Percentiles rank a stretch among this genome's conserved stretches.
phyloP scores from a whole-genome alignment of 2,329 filamentous ascomycete species.

The Fusarium nematophilum region DNA sequence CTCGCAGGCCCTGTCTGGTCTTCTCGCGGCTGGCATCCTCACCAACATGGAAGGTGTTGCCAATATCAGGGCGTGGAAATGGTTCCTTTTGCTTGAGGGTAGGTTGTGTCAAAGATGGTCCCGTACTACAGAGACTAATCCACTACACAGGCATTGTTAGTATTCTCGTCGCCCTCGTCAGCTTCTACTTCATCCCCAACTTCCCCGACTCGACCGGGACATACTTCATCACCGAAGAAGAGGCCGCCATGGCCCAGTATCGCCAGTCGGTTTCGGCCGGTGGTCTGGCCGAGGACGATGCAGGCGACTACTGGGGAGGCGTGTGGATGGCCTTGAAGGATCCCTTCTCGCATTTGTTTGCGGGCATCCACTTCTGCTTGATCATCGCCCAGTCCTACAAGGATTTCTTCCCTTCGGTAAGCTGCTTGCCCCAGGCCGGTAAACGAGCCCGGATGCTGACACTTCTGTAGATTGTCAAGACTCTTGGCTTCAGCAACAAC shows the following conservation, averaged over 20 bases:
- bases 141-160: slow-evolving; percentile 40
- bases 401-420: slow-evolving; percentile 56
- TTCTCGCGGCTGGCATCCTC: slow-evolving; percentile 57
- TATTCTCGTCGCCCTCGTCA: slow-evolving; percentile 46
- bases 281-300: slow-evolving; percentile 50
- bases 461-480: slow-evolving; percentile 40
- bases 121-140: rapidly evolving
- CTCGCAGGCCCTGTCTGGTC: slow-evolving; percentile 56
- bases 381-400: slow-evolving; percentile 57
- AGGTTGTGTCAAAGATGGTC: neutral
- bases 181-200: slow-evolving; percentile 53
- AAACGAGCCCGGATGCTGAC: neutral
- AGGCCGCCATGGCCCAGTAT: slow-evolving; percentile 52
- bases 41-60: slow-evolving; percentile 55
- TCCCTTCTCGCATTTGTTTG: slow-evolving; percentile 53
- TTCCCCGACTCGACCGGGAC: slow-evolving; percentile 48
- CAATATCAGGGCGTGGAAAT: slow-evolving; percentile 53
- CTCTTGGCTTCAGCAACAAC: slow-evolving; percentile 42
- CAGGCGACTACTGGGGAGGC: slow-evolving; percentile 53
- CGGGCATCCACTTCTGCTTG: slow-evolving; percentile 54
- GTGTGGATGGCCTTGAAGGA: slow-evolving; percentile 49
- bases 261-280: slow-evolving; percentile 51
- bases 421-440: neutral
- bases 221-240: slow-evolving; percentile 52
- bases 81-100: slow-evolving; percentile 55